Evolutionary conservation across 495 filamentous ascomycete genomes (phyloP), one percentile per base, ranked within the genome.

Genomic region (Tetracladium setigerum): DNA sequence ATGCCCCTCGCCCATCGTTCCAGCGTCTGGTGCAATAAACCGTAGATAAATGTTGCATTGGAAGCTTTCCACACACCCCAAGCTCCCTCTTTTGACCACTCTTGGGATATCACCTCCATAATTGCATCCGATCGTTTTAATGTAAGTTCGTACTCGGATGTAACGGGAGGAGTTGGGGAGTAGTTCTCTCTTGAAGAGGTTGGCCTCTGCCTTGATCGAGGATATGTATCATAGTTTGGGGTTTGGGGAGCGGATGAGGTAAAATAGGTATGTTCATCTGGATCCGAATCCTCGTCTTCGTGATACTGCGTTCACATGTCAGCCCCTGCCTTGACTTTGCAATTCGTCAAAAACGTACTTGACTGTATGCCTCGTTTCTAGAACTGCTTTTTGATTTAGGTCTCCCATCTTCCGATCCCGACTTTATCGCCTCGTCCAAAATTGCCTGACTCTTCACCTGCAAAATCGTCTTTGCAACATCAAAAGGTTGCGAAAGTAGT

Each of bases 51-150:
- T 0, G 87, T 90, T n/a, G 84, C 73, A 58, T 95, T 95, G 30
- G 87, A 82, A 19, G 83, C 88, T 68, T 96, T 96, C 89, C 90
- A 98, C 0, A 95, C 81, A 5, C 92, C 94, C 73, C 85, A 89
- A 7, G 83, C 83, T 7, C 87, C 86, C 61, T 94, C 92, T 53
- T 83, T 88, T n/a, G 75, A 68, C 89, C 90, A 97, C 10, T 95
- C 67, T 61, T 89, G 81, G 6, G 79, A 81, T 46, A 96, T 75
- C 4, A 87, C 86, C 43, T 89, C 84, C 46, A 85, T 73, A 45
- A 95, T 68, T 2, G 87, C 87, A 58, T 83, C 77, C 5, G 84
- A 73, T 41, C 77, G 79, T 38, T 79, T 79, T 30, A 95, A 70
- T 11, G 65, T 64, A 27, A 95, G 74, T 18, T 82, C 77, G 64